These are phyloP conservation scores for Diutina ranongensis DNA, from an alignment of 1,139 yeast genomes.

Conservation along the genomic window DNA sequence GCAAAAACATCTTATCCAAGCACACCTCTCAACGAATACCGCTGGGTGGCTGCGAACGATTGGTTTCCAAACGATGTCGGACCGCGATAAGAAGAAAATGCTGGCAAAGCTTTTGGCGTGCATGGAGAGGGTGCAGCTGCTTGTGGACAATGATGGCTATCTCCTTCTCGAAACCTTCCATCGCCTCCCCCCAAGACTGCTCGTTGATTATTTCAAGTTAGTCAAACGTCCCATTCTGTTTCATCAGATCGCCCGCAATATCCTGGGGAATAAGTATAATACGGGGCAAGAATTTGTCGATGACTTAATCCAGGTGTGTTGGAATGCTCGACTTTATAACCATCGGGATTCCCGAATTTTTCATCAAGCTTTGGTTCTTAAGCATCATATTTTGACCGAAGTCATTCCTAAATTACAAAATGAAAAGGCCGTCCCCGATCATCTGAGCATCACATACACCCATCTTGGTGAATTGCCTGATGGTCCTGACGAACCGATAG, in stretches of 20 bases:
- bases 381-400: slow-evolving; percentile 42
- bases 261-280: slow-evolving; percentile 42
- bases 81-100: slow-evolving; percentile 19
- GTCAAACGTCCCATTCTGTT: slow-evolving; percentile 32
- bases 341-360: slow-evolving; percentile 58
- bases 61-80: background rate
- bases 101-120: slow-evolving; percentile 26
- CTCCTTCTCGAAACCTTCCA: slow-evolving; percentile 38
- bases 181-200: slow-evolving; percentile 40
- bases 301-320: slow-evolving; percentile 73
- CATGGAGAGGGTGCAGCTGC: slow-evolving; percentile 30
- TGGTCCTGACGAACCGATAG: slow-evolving; percentile 30
- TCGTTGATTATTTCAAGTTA: slow-evolving; percentile 35
- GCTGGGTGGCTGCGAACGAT: no score
- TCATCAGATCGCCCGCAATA: slow-evolving; percentile 28
- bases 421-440: slow-evolving; percentile 30
- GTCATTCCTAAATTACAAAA: slow-evolving; percentile 43
- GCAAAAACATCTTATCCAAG: background rate
- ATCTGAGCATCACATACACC: slow-evolving; percentile 45
- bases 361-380: slow-evolving; percentile 61
- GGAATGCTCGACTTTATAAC: slow-evolving; percentile 85
- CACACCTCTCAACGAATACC: background rate
- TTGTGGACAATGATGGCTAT: slow-evolving; percentile 33
- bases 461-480: slow-evolving; percentile 44
- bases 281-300: slow-evolving; percentile 57